Evolutionary conservation across 495 filamentous ascomycete species (phyloP).

Genomic region (Haplographium delicatum): DNA sequence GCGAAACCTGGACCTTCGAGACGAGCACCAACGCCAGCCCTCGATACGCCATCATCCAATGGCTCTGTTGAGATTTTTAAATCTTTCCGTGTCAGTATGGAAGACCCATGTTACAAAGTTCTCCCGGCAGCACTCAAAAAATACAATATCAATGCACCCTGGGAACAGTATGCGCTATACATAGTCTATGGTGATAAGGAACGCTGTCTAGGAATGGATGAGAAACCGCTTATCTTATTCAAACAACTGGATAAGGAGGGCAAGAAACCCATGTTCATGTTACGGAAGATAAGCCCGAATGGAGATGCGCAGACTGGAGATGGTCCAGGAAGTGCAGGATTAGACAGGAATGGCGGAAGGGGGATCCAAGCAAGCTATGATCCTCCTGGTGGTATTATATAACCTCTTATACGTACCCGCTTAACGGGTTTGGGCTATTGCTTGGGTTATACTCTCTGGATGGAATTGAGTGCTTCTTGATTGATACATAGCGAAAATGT

Average conservation of each 20-base stretch:
- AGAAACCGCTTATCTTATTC: conserved; percentile 91
- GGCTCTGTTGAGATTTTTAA: conserved; percentile 90
- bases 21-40: conserved; percentile 46
- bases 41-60: conserved; percentile 37
- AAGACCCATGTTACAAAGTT: conserved; percentile 96
- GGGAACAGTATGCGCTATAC: conserved; percentile 94
- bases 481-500: conserved; percentile 18
- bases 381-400: conserved; percentile 53
- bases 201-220: conserved; percentile 83
- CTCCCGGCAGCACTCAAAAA: conserved; percentile 92
- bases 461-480: conserved; percentile 14
- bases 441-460: conserved; percentile 3
- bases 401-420: conserved; percentile 12
- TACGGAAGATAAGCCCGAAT: conserved; percentile 57
- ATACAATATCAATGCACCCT: conserved; percentile 96
- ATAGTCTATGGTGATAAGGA: conserved; percentile 98
- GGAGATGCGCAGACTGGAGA: conserved; percentile 32
- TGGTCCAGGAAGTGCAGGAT: conserved; percentile 42
- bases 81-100: conserved; percentile 93
- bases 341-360: conserved; percentile 24
- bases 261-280: conserved; percentile 98
- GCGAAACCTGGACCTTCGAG: conserved; percentile 32
- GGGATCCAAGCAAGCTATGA: conserved; percentile 28
- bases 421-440: neutral
- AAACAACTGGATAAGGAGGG: conserved; percentile 96